Evolutionary conservation across 148 eudicot species (phyloP).

Genomic region (Silene conica): DNA sequence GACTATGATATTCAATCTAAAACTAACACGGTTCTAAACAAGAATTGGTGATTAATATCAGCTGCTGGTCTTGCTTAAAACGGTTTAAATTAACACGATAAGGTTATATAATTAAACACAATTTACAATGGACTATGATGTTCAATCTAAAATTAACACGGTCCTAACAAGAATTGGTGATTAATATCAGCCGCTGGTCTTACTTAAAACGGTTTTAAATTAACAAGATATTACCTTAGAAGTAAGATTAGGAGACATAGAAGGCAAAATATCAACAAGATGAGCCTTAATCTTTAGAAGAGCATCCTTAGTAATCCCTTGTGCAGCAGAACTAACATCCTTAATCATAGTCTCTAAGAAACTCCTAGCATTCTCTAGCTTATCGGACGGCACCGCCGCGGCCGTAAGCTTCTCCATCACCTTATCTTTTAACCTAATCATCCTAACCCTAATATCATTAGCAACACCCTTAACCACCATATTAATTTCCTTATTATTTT

Average conservation of each 20-base stretch:
- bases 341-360: constrained; percentile 22
- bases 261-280: constrained; percentile 28
- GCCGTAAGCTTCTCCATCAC: constrained; percentile 27
- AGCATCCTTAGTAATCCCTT: constrained; percentile 33
- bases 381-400: constrained; percentile 24
- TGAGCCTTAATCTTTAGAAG: constrained; percentile 28
- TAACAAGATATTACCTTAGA: no score
- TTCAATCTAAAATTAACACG: no score
- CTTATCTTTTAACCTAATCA: constrained; percentile 20
- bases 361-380: constrained; percentile 18
- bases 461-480: constrained; percentile 34
- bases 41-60: no score
- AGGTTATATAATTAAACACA: no score
- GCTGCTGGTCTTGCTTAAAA: no score
- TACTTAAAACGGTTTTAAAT: no score
- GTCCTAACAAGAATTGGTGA: no score
- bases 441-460: constrained; percentile 19
- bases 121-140: no score
- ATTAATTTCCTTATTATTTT: background rate
- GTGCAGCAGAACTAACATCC: constrained; percentile 26
- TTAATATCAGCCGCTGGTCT: no score
- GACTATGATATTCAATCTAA: no score
- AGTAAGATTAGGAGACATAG: constrained; percentile 27
- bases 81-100: no score
- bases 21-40: no score